A percentile compares a stretch with the other conserved stretches of the same genome.
phyloP scores from a whole-genome alignment of 2,329 filamentous ascomycete species.

The Epichloe elymi region DNA sequence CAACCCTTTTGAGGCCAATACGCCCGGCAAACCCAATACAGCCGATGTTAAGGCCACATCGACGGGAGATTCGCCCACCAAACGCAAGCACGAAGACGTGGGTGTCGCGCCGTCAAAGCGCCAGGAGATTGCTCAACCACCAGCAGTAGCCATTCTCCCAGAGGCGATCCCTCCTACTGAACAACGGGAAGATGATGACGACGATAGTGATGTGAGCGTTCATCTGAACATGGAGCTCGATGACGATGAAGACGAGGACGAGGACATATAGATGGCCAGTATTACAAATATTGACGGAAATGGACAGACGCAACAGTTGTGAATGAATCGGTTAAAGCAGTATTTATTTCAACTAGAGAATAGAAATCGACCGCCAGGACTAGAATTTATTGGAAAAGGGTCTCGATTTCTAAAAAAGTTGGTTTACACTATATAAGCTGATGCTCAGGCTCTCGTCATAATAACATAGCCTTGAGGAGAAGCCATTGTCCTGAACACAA shows the following conservation, averaged over 20 bases:
- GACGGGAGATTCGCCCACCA: conserved; percentile 18
- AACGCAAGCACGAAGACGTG: conserved; percentile 26
- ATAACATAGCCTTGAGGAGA: neutral
- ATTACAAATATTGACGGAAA: neutral
- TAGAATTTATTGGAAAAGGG: neutral
- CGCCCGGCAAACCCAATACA: neutral
- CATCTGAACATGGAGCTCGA: conserved; percentile 48
- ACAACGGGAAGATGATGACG: conserved; percentile 25
- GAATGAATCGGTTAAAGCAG: too few species aligned
- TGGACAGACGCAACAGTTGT: neutral
- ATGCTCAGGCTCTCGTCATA: neutral
- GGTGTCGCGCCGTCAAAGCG: conserved; percentile 25
- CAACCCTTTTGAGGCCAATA: conserved; percentile 24
- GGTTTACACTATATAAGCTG: neutral
- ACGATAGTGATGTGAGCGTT: conserved; percentile 38
- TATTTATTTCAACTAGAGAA: too few species aligned
- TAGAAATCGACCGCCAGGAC: too few species aligned
- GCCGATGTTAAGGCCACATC: conserved; percentile 1
- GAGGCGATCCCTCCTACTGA: conserved; percentile 11
- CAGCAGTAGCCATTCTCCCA: conserved; percentile 2
- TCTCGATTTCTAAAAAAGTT: neutral
- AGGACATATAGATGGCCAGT: conserved; percentile 11
- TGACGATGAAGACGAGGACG: conserved; percentile 32
- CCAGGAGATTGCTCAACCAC: conserved; percentile 23
- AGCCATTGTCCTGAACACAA: neutral